Conservation (phyloP, 768 basidiomycete species). For the Amylocystis lapponica region DNA sequence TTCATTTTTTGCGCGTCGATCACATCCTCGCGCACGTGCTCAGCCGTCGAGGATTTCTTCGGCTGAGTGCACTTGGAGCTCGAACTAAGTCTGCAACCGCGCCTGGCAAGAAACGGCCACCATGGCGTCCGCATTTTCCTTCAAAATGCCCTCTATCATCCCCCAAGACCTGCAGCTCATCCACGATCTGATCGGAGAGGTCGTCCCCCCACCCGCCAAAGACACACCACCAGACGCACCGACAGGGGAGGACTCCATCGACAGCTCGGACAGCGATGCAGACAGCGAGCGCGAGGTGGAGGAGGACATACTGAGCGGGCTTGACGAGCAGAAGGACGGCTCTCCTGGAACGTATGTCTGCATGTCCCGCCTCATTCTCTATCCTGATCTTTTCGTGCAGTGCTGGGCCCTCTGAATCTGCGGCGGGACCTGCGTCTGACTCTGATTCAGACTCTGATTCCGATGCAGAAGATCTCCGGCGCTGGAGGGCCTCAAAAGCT, state of each 20-base stretch:
- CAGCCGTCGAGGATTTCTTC: no score
- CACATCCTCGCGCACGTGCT: no score
- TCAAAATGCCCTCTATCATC: slow-evolving; percentile 55
- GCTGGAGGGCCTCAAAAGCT: neutral
- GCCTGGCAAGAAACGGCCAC: no score
- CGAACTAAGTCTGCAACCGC: no score
- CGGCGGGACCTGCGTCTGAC: slow-evolving; percentile 20
- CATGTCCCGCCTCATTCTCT: neutral
- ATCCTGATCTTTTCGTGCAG: neutral
- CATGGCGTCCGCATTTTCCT: slow-evolving; percentile 27
- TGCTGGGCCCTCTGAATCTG: slow-evolving; percentile 7
- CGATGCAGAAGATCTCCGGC: slow-evolving; percentile 27
- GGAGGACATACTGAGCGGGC: slow-evolving; percentile 43
- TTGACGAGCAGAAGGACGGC: slow-evolving; percentile 35
- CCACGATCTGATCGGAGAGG: slow-evolving; percentile 51
- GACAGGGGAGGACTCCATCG: slow-evolving; percentile 33
- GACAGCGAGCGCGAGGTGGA: slow-evolving; percentile 74
- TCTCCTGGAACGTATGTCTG: slow-evolving; percentile 3
- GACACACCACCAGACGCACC: neutral
- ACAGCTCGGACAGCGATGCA: slow-evolving; percentile 42
- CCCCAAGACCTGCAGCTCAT: slow-evolving; percentile 77
- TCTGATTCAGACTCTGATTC: slow-evolving; percentile 32
- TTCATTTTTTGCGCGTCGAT: no score
- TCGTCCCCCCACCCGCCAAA: slow-evolving; percentile 9
- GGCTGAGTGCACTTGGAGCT: no score